Base-by-base conservation (phyloP, 495 filamentous ascomycete genomes). In the Talaromyces proteolyticus region DNA sequence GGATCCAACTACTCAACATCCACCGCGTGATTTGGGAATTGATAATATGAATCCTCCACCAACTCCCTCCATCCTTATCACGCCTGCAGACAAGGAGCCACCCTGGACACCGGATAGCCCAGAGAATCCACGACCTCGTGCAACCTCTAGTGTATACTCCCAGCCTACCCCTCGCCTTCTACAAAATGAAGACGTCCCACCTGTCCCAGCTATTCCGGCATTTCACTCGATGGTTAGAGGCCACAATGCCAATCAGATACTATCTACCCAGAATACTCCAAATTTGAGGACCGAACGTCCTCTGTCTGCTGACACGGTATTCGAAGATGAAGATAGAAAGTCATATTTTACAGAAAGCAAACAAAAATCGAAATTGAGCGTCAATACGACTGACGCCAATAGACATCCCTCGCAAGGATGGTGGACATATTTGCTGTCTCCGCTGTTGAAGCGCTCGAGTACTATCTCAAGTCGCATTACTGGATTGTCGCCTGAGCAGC, bases 361-460 rank as follows among this genome's bases (percentile, higher is more conserved):
- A 10, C n/a, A 10, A 6, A 41, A 14, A 17, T 47, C 58, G 16
- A 36, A 56, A 43, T 53, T 63, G 24, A 75, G 60, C 53, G 63
- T 67, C 42, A 73, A 65, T 39, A 50, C 50, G 29, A 76, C 71
- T 10, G 63, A 77, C 36, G 58, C 66, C 5, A 78, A 77, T 36
- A 76, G 80, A 40, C 75, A 77, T 10, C 69, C 77, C 29, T 89
- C 88, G 3, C 76, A 80, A 29, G 89, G 89, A 10, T 96, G 91
- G 91, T 96, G 91, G 91, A 91, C 88, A 52, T 77, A 86, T 51
- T 77, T 95, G 38, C 84, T 84, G 2, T 90, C 89, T 1, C 91
- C 91, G 0, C 85, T 95, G 49, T 58, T 81, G 37, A 66, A 73
- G 17, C 60, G 69, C 4, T 70, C 72, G 11, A 73, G 65, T 53